Evolutionary conservation across 2,329 filamentous ascomycete genomes (phyloP), one percentile per base, ranked within the genome.

Genomic region (Zymoseptoria pseudotritici): DNA sequence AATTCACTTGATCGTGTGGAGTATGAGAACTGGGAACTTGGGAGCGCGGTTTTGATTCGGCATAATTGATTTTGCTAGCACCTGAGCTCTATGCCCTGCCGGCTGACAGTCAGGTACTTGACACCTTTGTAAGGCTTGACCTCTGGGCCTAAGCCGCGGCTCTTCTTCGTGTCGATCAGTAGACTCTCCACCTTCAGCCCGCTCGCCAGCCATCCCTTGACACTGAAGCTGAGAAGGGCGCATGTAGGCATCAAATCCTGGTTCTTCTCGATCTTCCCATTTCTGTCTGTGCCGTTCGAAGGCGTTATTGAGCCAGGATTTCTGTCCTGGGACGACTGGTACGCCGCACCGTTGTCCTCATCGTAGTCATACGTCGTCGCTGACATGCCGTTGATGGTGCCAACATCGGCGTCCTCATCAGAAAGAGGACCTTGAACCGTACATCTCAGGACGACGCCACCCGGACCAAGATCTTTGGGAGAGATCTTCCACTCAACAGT

Each of bases 91-190:
- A 83, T 73, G 0, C 85, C 85, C 64, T 78, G 78, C 60, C 77
- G 75, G 71, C 83, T 85, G 11, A 86, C 82, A 66, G 92, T 97
- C 68, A 99, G 74, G 75, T 99, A 99, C 77, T 99, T 99, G 66
- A 99, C 94, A 1, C 94, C 94, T 77, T 97, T 99, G 76, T 96
- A 97, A 22, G 94, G 94, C 76, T 91, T 95, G 49, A 97, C 86
- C 2, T 89, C 86, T 66, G 96, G 91, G 0, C 91, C 91, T 53
- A 99, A 70, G 0, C 94, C 94, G 59, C 87, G 84, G 74, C 90
- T 96, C 77, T 87, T 91, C 73, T 89, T 87, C n/a, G 84, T 79
- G 72, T 87, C 84, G 13, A 87, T 75, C n/a, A 78, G 78, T 62
- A 87, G 70, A 65, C 80, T 82, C 57, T 87, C 84, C 1, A 87